These are phyloP conservation scores for Trypanosoma conorhini DNA, from an alignment of 208 protist genomes.

Conservation along the genomic window DNA sequence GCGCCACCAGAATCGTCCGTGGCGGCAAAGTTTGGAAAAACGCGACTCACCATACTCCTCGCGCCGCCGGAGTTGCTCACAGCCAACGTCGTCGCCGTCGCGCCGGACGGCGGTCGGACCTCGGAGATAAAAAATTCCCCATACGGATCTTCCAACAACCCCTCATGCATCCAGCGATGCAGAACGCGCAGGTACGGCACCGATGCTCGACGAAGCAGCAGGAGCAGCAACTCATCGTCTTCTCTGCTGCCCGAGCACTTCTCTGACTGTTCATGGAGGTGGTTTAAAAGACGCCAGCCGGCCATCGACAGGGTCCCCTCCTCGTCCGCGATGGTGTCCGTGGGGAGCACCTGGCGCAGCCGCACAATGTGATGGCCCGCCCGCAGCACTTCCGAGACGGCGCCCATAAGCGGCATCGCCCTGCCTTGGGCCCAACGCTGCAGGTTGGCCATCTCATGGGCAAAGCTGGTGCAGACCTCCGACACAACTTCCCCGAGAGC, in stretches of 20 bases:
- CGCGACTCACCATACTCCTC: slow-evolving; percentile 20
- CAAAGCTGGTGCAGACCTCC: slow-evolving; percentile 84
- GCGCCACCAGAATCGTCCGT: slow-evolving; percentile 32
- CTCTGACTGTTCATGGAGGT: slow-evolving; percentile 65
- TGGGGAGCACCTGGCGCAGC: slow-evolving; percentile 78
- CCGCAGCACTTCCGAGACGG: slow-evolving; percentile 80
- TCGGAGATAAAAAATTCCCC: slow-evolving; percentile 89
- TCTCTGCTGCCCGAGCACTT: slow-evolving; percentile 67
- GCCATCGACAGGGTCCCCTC: slow-evolving; percentile 38
- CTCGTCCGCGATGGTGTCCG: slow-evolving; percentile 53
- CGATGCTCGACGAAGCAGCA: slow-evolving; percentile 75
- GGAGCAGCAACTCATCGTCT: slow-evolving; percentile 67
- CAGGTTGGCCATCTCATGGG: slow-evolving; percentile 70
- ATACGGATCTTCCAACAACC: slow-evolving; percentile 79
- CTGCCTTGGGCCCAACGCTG: slow-evolving; percentile 54
- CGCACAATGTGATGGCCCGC: slow-evolving; percentile 83
- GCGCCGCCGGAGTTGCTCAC: slow-evolving; percentile 4
- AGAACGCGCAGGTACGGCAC: slow-evolving; percentile 80
- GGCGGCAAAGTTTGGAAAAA: slow-evolving; percentile 20
- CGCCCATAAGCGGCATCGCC: slow-evolving; percentile 81
- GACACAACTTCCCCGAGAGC: slow-evolving; percentile 81
- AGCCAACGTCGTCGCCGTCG: background rate
- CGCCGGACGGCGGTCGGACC: slow-evolving; percentile 1
- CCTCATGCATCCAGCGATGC: slow-evolving; percentile 84
- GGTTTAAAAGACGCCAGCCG: slow-evolving; percentile 75